Base-by-base conservation (phyloP, 306 rosid genomes). In the Inga leiocalycina region DNA sequence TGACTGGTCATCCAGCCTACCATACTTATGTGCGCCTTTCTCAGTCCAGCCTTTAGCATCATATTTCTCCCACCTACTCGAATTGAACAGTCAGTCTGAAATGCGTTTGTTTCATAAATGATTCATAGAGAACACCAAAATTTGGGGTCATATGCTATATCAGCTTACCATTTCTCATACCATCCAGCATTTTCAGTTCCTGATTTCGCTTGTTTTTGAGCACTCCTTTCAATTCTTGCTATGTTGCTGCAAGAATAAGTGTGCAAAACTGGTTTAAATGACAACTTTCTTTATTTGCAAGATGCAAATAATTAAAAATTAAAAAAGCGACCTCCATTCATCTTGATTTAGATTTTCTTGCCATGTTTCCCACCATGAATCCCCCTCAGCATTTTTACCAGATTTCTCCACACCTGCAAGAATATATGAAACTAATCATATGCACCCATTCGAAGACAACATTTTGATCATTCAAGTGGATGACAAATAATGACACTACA, bases 361-460 rank as follows among this genome's bases (percentile, higher is more conserved):
- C 99, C 99, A 96, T 11, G 98, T 93, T 88, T 96, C 98, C 98
- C 99, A 96, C 99, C 99, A 96, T 68, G 94, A 91, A 88, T 96
- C 98, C 65, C 99, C 98, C 71, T 91, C 97, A 20, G 91, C 93
- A 89, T 96, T 96, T 88, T 76, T 92, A 75, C 99, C 98, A 32
- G 98, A 96, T 91, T 96, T 93, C 87, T 96, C 98, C 83, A 96
- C 99, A 79, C 98, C 99, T 93, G 87, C 57, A 0, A 46, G 46
- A 74, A 82, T 59, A 71, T 51, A 73, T 51, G 80, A 80, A 79
- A 81, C 67, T 76, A 74, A 80, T 74, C 43, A 66, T 75, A 80
- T 56, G 69, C 20, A 37, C 76, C 62, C 27, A 80, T 34, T 34
- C 0, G 6, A 66, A 37, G 22, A 17, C 45, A 81, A 20, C 45